Evolutionary conservation across 306 rosid species (phyloP), one percentile per base, ranked within the genome.

Genomic region (Arachis stenosperma): DNA sequence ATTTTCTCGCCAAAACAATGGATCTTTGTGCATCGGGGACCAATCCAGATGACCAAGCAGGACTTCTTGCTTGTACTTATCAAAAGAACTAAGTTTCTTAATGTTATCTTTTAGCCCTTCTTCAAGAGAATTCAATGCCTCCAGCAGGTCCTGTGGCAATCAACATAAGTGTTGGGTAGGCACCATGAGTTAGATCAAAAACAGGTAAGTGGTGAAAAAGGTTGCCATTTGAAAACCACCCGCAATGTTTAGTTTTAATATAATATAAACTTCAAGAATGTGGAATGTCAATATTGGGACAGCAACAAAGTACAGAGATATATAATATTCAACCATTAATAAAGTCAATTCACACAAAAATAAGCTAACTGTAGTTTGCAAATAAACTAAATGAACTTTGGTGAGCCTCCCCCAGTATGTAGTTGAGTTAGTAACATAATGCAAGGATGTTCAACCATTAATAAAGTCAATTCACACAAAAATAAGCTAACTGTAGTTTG

Each of bases 21-120:
- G 83, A 83, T 91, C 97, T 82, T 94, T 94, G 88, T 94, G 99
- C 99, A 91, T 89, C 52, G 96, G 96, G 80, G 97, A 85, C 99
- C 99, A 94, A 68, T 91, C 99, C 84, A 91, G 90, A 81, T 91
- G 93, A 70, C 96, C 97, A 33, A 88, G 92, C 71, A 91, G 96
- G 75, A 88, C 96, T 85, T 88, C 99, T 87, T 94, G 99, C 88
- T 91, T 94, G 68, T 94, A 94, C 81, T 79, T 87, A 61, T 94
- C 99, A 68, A 83, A 94, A 65, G 99, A 94, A 83, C 99, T 91
- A 67, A 94, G 78, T 75, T 75, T 88, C 87, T 91, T 91, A 70
- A 94, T 91, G 76, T 84, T 91, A 63, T 89, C 96, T 89, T 82
- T 94, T 81, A 94, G 84, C 70, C 91, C 91, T 68, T 85, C 96